Evolutionary conservation across 257 asterid species (phyloP).

Genomic region (Perilla frutescens): DNA sequence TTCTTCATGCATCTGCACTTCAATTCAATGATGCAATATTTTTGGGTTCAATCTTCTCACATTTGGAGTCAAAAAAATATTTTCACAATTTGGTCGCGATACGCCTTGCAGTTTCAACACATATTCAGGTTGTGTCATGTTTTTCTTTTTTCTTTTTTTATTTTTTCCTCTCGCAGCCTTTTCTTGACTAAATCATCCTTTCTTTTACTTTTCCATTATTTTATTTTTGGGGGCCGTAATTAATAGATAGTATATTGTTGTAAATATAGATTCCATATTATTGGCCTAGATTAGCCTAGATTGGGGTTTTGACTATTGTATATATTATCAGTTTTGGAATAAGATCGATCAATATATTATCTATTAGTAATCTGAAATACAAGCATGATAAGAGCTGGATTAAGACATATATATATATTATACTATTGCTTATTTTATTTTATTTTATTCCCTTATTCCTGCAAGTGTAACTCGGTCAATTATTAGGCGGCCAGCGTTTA

Average conservation of each 20-base stretch:
- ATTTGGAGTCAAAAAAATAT: no score
- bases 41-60: no score
- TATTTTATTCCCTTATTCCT: background rate
- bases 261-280: no score
- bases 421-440: background rate
- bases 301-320: no score
- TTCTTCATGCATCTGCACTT: no score
- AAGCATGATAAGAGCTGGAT: background rate
- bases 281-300: no score
- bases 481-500: conserved; percentile 19
- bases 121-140: no score
- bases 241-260: no score
- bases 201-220: background rate
- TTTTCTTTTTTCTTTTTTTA: background rate
- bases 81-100: background rate
- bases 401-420: background rate
- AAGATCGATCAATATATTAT: no score
- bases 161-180: background rate
- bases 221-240: background rate
- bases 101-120: no score
- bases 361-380: background rate
- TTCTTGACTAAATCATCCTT: background rate
- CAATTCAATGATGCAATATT: no score
- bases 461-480: background rate
- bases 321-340: no score